These are phyloP conservation scores for Penicillium palitans DNA, from an alignment of 2,329 filamentous ascomycete species.

Conservation along the genomic window DNA sequence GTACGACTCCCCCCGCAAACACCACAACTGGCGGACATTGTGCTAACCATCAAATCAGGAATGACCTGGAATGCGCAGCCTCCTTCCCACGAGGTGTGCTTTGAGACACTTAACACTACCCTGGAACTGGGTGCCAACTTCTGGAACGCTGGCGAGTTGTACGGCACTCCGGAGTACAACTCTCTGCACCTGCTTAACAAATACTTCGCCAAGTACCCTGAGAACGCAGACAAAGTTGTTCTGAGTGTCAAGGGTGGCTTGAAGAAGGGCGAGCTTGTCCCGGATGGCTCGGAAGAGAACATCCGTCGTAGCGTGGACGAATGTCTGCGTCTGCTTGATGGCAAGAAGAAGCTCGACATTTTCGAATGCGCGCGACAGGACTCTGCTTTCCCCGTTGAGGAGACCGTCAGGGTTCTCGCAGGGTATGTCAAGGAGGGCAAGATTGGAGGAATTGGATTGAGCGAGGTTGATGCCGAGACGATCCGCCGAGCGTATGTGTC, in stretches of 20 bases:
- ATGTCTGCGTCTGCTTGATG: constrained; percentile 53
- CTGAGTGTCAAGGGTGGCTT: constrained; percentile 63
- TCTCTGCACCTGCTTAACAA: constrained; percentile 59
- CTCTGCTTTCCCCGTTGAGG: constrained; percentile 50
- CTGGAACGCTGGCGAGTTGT: constrained; percentile 68
- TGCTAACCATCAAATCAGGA: constrained; percentile 25
- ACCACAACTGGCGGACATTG: constrained; percentile 3
- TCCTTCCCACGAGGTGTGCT: constrained; percentile 35
- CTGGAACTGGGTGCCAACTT: constrained; percentile 50
- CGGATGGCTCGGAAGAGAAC: constrained; percentile 56
- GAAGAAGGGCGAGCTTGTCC: constrained; percentile 36
- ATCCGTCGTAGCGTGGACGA: constrained; percentile 61
- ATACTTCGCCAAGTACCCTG: constrained; percentile 65
- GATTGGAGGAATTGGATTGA: constrained; percentile 46
- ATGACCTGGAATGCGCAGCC: constrained; percentile 37
- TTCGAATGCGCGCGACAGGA: constrained; percentile 63
- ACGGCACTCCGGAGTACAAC: constrained; percentile 60
- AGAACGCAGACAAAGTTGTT: constrained; percentile 62
- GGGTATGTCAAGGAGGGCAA: constrained; percentile 46
- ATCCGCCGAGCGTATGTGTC: constrained; percentile 43
- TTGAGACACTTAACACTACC: constrained; percentile 58
- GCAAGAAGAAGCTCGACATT: constrained; percentile 61
- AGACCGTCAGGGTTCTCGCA: constrained; percentile 43
- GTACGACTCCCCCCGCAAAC: constrained; percentile 34
- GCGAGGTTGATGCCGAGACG: constrained; percentile 48